Percentiles rank a stretch among this genome's conserved stretches.
These are phyloP conservation scores for Carnegiea gigantea DNA, from an alignment of 179 eudicot species.

Conservation along the genomic window DNA sequence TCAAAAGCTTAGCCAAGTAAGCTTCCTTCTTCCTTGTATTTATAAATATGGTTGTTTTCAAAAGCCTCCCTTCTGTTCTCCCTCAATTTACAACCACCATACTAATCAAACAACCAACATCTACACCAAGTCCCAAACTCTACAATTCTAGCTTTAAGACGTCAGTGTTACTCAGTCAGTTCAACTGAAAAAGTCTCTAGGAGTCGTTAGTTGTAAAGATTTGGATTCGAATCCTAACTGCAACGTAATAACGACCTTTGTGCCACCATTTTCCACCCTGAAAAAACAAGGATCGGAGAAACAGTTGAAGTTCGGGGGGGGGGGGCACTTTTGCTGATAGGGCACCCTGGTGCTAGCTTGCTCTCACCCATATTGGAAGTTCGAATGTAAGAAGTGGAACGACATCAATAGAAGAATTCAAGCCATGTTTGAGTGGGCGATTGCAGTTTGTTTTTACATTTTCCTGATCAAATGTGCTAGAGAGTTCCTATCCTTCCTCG, in stretches of 20 bases:
- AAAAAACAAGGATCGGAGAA: too few species aligned
- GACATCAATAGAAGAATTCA: background rate
- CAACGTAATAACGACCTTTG: too few species aligned
- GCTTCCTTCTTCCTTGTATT: too few species aligned
- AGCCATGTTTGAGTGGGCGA: constrained; percentile 22
- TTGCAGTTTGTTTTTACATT: constrained; percentile 22
- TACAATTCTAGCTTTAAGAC: background rate
- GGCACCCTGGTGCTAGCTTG: too few species aligned
- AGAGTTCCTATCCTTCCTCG: constrained; percentile 26
- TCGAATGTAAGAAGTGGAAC: background rate
- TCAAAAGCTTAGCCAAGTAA: constrained; percentile 11
- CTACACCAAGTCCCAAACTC: background rate
- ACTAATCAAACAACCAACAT: background rate
- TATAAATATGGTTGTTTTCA: background rate
- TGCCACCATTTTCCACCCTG: too few species aligned
- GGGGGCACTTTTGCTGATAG: too few species aligned
- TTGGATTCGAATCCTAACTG: too few species aligned
- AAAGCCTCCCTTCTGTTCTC: constrained; percentile 4
- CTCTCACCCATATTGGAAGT: background rate
- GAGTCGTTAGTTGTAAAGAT: too few species aligned
- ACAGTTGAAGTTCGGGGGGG: too few species aligned
- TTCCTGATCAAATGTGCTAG: constrained; percentile 25
- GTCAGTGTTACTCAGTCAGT: too few species aligned
- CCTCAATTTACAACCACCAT: background rate
- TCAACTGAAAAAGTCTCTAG: too few species aligned